Conservation (phyloP, 805 yeast species). For the Cyberlindnera misumaiensis region DNA sequence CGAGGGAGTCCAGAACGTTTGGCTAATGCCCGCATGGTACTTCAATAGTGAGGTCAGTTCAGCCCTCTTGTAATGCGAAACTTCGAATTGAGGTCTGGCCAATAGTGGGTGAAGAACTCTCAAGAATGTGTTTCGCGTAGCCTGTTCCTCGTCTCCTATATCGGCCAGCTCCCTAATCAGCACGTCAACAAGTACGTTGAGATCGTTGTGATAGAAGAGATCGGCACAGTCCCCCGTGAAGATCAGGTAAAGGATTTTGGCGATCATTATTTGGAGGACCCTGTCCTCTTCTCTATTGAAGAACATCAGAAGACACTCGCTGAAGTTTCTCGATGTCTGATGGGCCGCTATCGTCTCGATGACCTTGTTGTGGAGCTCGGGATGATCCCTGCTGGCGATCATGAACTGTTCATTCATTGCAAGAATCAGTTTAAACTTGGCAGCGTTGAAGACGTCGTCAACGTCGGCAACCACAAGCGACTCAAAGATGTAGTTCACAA, state of each 20-base stretch:
- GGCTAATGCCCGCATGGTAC: slow-evolving; percentile 33
- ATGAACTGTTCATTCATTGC: slow-evolving; percentile 85
- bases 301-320: slow-evolving; percentile 64
- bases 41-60: slow-evolving; percentile 46
- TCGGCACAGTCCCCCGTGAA: slow-evolving; percentile 54
- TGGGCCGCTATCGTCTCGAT: slow-evolving; percentile 45
- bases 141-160: slow-evolving; percentile 51
- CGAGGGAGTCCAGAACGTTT: slow-evolving; percentile 29
- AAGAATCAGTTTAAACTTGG: slow-evolving; percentile 63
- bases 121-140: slow-evolving; percentile 61
- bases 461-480: slow-evolving; percentile 38
- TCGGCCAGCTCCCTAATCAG: slow-evolving; percentile 73
- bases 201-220: slow-evolving; percentile 73
- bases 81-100: slow-evolving; percentile 52
- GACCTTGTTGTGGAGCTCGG: slow-evolving; percentile 39
- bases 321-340: slow-evolving; percentile 43
- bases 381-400: slow-evolving; percentile 38
- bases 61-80: slow-evolving; percentile 49
- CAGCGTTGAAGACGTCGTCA: slow-evolving; percentile 53
- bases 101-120: slow-evolving; percentile 70
- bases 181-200: slow-evolving; percentile 78
- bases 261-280: slow-evolving; percentile 66
- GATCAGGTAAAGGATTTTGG: slow-evolving; percentile 70
- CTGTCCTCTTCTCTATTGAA: slow-evolving; percentile 73
- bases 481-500: slow-evolving; percentile 41